phyloP scores from a whole-genome alignment of 2,329 filamentous ascomycete genomes.

The Hypoxylon sp. region DNA sequence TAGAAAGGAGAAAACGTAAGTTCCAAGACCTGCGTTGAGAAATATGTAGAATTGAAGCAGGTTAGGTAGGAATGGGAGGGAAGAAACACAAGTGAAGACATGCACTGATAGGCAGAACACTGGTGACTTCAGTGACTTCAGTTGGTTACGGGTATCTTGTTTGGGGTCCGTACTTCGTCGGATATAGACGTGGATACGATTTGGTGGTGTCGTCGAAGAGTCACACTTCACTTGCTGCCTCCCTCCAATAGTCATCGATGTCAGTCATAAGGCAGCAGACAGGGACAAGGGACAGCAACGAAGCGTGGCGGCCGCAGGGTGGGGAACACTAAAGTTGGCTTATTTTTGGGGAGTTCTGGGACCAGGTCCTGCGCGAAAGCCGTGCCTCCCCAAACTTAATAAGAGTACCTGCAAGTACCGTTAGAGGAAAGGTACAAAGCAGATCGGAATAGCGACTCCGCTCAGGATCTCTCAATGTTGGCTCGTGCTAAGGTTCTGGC shows the following conservation, averaged over 20 bases:
- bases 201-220: slow-evolving; percentile 49
- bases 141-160: too few species aligned
- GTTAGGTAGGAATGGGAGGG: slow-evolving; percentile 4
- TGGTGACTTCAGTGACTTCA: slow-evolving; percentile 36
- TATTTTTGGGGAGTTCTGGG: slow-evolving; percentile 48
- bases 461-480: not conserved
- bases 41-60: slow-evolving; percentile 5
- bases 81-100: slow-evolving; percentile 16
- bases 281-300: slow-evolving; percentile 26
- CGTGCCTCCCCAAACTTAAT: slow-evolving; percentile 30
- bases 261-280: slow-evolving; percentile 48
- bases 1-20: slow-evolving; percentile 18
- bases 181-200: slow-evolving; percentile 48
- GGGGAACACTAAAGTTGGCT: slow-evolving; percentile 41
- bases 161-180: slow-evolving; percentile 44
- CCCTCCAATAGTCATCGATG: slow-evolving; percentile 46
- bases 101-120: slow-evolving; percentile 19
- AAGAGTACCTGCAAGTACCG: slow-evolving; percentile 39
- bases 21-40: slow-evolving; percentile 8
- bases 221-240: slow-evolving; percentile 43
- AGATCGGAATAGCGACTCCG: slow-evolving; percentile 40
- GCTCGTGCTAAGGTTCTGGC: slow-evolving; percentile 29
- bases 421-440: slow-evolving; percentile 37
- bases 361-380: slow-evolving; percentile 38
- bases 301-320: slow-evolving; percentile 48